Conservation (phyloP, 2,329 filamentous ascomycete genomes). For the Gaeumannomyces sp. region DNA sequence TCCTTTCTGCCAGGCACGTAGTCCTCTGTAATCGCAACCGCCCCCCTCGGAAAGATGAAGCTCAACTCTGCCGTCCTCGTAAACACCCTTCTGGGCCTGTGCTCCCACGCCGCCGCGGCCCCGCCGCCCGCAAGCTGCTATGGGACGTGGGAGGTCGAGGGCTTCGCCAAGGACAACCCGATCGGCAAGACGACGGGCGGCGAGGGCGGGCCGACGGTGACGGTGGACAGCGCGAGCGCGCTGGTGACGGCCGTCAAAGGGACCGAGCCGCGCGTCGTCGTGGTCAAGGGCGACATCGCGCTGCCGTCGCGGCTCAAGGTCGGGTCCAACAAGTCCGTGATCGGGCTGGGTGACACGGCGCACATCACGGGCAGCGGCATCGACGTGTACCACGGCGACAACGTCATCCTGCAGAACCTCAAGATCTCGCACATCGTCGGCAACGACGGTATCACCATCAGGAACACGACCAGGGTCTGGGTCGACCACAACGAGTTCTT, state of each 20-base stretch:
- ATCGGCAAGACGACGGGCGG: conserved; percentile 33
- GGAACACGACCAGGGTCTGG: conserved; percentile 40
- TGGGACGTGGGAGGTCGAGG: conserved; percentile 16
- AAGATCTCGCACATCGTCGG: conserved; percentile 27
- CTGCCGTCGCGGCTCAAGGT: conserved; percentile 33
- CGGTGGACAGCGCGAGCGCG: conserved; percentile 34
- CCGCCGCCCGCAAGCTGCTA: neutral
- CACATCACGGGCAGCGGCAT: conserved; percentile 28
- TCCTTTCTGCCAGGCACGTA: too few relatives aligned
- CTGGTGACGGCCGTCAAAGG: conserved; percentile 38
- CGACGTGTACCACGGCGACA: conserved; percentile 24
- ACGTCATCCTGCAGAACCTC: conserved; percentile 30
- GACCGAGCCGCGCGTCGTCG: conserved; percentile 34
- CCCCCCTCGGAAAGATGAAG: neutral
- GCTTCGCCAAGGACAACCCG: conserved; percentile 28
- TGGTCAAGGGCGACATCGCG: conserved; percentile 34
- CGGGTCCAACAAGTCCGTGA: conserved; percentile 36
- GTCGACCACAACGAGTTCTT: conserved; percentile 41
- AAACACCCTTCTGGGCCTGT: neutral
- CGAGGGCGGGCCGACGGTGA: conserved; percentile 40
- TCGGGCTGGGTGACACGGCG: conserved; percentile 26
- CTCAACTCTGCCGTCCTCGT: neutral
- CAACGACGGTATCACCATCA: conserved; percentile 36
- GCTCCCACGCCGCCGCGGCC: neutral
- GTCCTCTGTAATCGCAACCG: too few relatives aligned